Base-by-base conservation (phyloP, 441 rosid species). In the Bruguiera hainesii region DNA sequence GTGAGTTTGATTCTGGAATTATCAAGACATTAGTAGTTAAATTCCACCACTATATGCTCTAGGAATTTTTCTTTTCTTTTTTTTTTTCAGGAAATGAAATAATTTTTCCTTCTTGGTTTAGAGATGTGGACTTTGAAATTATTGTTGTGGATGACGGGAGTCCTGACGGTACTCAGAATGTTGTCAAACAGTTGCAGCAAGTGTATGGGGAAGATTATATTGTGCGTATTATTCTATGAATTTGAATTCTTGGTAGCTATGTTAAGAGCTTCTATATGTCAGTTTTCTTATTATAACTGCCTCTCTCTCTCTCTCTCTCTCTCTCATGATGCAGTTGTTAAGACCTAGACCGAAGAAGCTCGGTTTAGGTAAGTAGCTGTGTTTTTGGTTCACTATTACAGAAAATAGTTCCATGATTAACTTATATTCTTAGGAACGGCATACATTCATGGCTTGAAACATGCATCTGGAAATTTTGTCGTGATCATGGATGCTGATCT, bases 401-500 rank as follows among this genome's bases (percentile, higher is more conserved):
- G 37, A 30, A 53, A 35, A 51, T 62, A 59, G 68, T 31, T 53
- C 39, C 20, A 70, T 68, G 63, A 71, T 64, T 59, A 50, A 23
- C 71, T 56, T 68, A 59, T 70, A 13, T 58, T 76, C 60, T 73
- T 81, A 96, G 98, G 99, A 64, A 96, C 98, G 56, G 97, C 99
- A 63, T 96, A 96, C 63, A 52, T 85, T 56, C 96, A 92, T 79
- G 97, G 99, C 57, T 76, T 96, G 84, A 89, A 87, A 78, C 92
- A 96, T 84, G 98, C 92, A 8, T 78, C 97, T 3, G 99, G 98
- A 31, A 88, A 88, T 73, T 92, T 92, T 71, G 85, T 96, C 55
- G 96, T 96, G 20, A 92, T 96, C 70, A 92, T 96, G 98, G 99
- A 90, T 82, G 99, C 99, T 74, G 98, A 92, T 88, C 83, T 95